Evolutionary conservation across 2,329 filamentous ascomycete genomes (phyloP), one percentile per base, ranked within the genome.

Genomic region (Trichoderma koningii): DNA sequence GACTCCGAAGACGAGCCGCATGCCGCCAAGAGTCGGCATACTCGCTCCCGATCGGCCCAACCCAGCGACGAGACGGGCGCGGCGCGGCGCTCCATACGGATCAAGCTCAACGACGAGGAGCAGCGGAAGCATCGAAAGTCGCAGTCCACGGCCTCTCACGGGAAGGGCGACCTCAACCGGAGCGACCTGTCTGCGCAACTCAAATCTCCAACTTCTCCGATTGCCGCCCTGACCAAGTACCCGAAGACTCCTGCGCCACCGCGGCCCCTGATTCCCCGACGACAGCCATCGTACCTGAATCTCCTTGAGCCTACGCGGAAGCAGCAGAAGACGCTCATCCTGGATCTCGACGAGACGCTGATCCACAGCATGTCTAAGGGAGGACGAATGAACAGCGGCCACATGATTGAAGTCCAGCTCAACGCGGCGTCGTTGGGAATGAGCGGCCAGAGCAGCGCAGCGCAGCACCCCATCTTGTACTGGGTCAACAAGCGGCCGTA

Each of bases 291-390:
- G 0, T 97, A 97, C 75, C 85, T 92, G 48, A 86, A 88, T 65
- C 59, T 66, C 15, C 75, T 85, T 30, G 82, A 85, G 65, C 79
- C 85, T 67, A 75, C 83, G 65, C 71, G 77, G 70, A 81, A 86
- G 52, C 87, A 89, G 67, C 90, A 95, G 73, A 99, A 99, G 82
- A 99, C 95, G 0, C 80, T 99, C 66, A 93, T 99, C 69, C 83
- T 99, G 60, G 95, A 99, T 76, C 86, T 99, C 19, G 95, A 99
- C 77, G 95, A 99, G 78, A 99, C 95, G 0, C 80, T 99, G 70
- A 99, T 99, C 70, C 95, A 99, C 82, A 97, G 93, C 77, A 93
- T 98, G 85, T 93, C 94, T 67, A 97, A 97, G 76, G 95, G 95
- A 34, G 93, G 94, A 61, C 87, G 94, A 66, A 97, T 97, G 89